Evolutionary conservation across 73 alveolate species (phyloP), one percentile per base, ranked within the genome.

Genomic region (Paramecium octaurelia): DNA sequence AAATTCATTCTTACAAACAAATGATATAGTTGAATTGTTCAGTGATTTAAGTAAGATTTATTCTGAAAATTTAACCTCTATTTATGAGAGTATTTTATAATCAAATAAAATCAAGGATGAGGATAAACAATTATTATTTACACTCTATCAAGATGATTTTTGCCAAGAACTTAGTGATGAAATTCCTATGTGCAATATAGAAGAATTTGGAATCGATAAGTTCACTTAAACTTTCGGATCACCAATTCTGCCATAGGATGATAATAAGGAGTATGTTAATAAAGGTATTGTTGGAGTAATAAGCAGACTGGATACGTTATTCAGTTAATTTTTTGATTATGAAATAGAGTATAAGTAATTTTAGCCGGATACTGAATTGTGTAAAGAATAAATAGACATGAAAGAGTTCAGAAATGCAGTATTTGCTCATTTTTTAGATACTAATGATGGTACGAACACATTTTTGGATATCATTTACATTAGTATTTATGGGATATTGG

Each of bases 281-380:
- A 36, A 75, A 34, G 88, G 88, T 36, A 75, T 75, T 75, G 88
- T 75, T 75, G 88, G 88, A 36, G 59, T 75, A 21, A 36, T 75
- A 75, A 36, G 68, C 10, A 36, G 60, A 75, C 8, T 75, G n/a
- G 59, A 75, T 36, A 24, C 48, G 16, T 21, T 75, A 21, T 31
- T 36, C 6, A 18, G 40, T 36, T 40, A 75, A 36, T 21, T 75
- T 31, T 75, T 75, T 36, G 35, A 75, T 75, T 36, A 75, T 75
- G 88, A 75, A 36, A 36, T 75, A 4, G 59, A 29, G 35, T 31
- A 3, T 75, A 36, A 36, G 40, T 12, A 75, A 34, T 75, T 75
- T 36, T 36, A 75, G 38, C 88, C 58, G 0, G 48, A 75, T 75
- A 3, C 16, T 31, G 48, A 36, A 6, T 36, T 75, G 6, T 36